Conservation (phyloP, 2,329 filamentous ascomycete genomes). For the Apiospora pterosperma region DNA sequence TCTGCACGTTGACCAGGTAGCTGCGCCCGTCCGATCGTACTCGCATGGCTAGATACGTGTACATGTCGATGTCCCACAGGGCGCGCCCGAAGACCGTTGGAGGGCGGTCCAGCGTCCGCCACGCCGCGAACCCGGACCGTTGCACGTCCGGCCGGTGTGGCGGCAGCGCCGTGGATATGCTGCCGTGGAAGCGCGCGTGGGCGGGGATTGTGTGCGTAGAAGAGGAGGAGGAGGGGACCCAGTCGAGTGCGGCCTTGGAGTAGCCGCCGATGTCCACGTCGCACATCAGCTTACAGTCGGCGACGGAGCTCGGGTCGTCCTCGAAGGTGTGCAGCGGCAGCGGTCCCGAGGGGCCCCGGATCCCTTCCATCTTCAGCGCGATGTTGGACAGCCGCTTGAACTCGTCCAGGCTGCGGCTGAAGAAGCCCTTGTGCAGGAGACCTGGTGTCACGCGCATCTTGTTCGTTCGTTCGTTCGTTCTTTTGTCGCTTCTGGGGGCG, state of each 20-base stretch:
- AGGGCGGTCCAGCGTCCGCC: constrained; percentile 74
- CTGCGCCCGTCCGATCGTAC: constrained; percentile 87
- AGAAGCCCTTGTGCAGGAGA: constrained; percentile 50
- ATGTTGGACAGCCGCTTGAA: constrained; percentile 54
- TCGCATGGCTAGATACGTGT: constrained; percentile 80
- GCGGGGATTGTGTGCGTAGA: constrained; percentile 30
- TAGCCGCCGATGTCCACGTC: constrained; percentile 85
- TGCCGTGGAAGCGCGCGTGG: constrained; percentile 81
- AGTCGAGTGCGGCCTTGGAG: constrained; percentile 71
- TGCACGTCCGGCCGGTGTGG: constrained; percentile 69
- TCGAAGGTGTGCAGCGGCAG: constrained; percentile 64
- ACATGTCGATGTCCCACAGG: constrained; percentile 87
- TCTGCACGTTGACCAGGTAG: constrained; percentile 95
- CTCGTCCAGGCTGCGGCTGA: constrained; percentile 57
- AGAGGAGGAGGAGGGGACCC: constrained; percentile 36
- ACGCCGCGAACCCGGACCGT: constrained; percentile 84
- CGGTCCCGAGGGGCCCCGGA: constrained; percentile 62
- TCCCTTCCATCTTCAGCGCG: constrained; percentile 65
- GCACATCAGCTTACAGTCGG: constrained; percentile 72
- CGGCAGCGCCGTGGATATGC: constrained; percentile 83
- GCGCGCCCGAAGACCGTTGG: constrained; percentile 81
- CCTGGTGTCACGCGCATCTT: constrained; percentile 47
- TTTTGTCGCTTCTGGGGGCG: not conserved
- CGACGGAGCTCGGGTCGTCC: constrained; percentile 38
- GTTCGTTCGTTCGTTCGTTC: not conserved